These are phyloP conservation scores for Paecilomyces fulvus DNA, from an alignment of 2,329 filamentous ascomycete species.

Conservation along the genomic window DNA sequence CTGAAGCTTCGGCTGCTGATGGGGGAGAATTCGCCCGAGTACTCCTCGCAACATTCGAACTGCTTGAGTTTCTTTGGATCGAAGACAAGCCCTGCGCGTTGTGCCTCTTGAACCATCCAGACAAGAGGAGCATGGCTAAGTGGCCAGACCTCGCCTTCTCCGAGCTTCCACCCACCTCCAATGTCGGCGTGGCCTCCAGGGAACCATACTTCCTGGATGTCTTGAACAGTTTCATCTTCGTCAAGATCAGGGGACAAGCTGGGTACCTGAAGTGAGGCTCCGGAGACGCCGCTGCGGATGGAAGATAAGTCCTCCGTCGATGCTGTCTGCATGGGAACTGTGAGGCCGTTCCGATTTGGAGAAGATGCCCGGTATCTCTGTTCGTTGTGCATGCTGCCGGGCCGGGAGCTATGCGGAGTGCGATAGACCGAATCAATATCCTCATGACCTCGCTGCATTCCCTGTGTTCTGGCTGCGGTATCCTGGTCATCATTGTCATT, in stretches of 20 bases:
- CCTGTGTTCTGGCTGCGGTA: constrained; percentile 2
- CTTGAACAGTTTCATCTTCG: constrained; percentile 46
- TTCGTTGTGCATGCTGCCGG: constrained; percentile 8
- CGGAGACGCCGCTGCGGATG: constrained; percentile 21
- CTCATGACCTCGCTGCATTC: constrained; percentile 8
- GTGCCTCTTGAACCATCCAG: constrained; percentile 61
- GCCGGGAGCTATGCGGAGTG: constrained; percentile 13
- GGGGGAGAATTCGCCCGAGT: constrained; percentile 25
- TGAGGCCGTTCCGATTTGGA: constrained; percentile 13
- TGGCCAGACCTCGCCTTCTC: constrained; percentile 46
- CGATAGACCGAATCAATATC: constrained; percentile 23
- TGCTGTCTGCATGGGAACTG: constrained; percentile 17
- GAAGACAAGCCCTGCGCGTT: constrained; percentile 59
- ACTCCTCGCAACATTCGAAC: constrained; percentile 53
- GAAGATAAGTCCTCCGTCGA: constrained; percentile 24
- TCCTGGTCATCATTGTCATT: constrained; percentile 15
- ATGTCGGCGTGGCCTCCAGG: constrained; percentile 71
- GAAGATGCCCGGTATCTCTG: constrained; percentile 22
- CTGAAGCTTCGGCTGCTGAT: constrained; percentile 11
- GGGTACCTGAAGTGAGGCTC: constrained; percentile 21
- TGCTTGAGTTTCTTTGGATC: constrained; percentile 59
- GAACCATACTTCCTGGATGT: constrained; percentile 70
- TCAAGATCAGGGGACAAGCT: constrained; percentile 12
- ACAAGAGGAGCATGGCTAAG: constrained; percentile 60
- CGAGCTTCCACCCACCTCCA: constrained; percentile 64